A percentile compares a stretch with the other conserved stretches of the same genome.
Conservation (phyloP, 2,329 filamentous ascomycete species). For the Acarospora socialis region DNA sequence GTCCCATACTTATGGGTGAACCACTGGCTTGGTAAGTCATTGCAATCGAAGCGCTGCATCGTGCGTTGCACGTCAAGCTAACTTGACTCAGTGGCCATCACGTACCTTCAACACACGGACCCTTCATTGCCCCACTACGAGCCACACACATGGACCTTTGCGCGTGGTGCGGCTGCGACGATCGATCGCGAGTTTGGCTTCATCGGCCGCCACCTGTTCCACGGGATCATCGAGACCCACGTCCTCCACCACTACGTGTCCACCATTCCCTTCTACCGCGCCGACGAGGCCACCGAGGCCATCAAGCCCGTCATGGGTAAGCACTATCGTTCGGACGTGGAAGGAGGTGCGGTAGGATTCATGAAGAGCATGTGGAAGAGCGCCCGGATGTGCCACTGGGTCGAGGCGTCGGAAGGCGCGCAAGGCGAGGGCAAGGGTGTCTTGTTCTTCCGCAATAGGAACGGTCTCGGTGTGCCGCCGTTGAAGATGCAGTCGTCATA, state of each 20-base stretch:
- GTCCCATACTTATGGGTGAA: constrained; percentile 95
- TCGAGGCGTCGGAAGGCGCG: constrained; percentile 77
- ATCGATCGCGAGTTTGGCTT: constrained; percentile 97
- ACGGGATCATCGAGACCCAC: constrained; percentile 96
- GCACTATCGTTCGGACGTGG: constrained; percentile 78
- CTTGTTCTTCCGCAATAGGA: constrained; percentile 89
- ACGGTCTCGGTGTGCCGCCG: constrained; percentile 59
- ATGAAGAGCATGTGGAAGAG: constrained; percentile 67
- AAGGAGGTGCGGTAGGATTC: constrained; percentile 70
- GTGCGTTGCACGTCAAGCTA: too few species aligned
- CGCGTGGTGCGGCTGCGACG: constrained; percentile 83
- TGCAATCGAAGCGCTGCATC: too few species aligned
- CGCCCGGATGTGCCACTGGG: constrained; percentile 87
- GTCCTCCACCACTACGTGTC: constrained; percentile 96
- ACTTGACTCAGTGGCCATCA: constrained; percentile 90
- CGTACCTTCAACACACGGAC: constrained; percentile 94
- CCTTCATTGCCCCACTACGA: constrained; percentile 87
- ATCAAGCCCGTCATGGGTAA: constrained; percentile 90
- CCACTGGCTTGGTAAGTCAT: constrained; percentile 88
- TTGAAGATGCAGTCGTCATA: constrained; percentile 28
- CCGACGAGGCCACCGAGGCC: constrained; percentile 84
- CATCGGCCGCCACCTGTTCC: constrained; percentile 76
- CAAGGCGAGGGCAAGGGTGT: constrained; percentile 70
- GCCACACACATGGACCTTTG: constrained; percentile 75
- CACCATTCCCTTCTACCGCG: constrained; percentile 92